These are phyloP conservation scores for Ruellia speciosa DNA, from an alignment of 305 asterid species.

Conservation along the genomic window DNA sequence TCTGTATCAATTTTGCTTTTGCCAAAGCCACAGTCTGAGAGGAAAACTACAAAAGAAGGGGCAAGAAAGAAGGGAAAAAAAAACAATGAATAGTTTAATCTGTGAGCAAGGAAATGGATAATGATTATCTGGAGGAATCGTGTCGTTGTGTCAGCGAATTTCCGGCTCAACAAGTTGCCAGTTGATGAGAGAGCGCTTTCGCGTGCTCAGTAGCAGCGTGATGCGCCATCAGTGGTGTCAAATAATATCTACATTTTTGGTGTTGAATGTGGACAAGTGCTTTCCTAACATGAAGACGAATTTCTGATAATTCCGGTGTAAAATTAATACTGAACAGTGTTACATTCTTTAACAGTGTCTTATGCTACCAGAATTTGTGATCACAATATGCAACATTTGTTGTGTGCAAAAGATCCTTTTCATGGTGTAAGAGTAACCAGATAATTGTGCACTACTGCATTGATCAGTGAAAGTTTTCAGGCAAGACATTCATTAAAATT, in stretches of 20 bases:
- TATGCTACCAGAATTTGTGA: not conserved
- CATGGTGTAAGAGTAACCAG: too few species aligned
- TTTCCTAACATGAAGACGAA: conserved; percentile 21
- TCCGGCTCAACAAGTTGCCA: conserved; percentile 33
- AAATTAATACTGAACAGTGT: conserved; percentile 31
- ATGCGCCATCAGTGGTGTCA: conserved; percentile 11
- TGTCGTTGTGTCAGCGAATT: conserved; percentile 26
- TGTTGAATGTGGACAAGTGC: conserved; percentile 16
- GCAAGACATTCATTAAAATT: too few species aligned
- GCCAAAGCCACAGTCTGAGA: conserved; percentile 26
- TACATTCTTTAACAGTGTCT: conserved; percentile 32
- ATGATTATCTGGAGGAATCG: conserved; percentile 20
- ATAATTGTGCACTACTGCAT: too few species aligned
- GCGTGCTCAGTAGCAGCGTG: conserved; percentile 19
- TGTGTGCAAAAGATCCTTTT: not conserved
- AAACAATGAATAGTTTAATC: conserved; percentile 8
- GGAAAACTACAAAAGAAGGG: conserved; percentile 25
- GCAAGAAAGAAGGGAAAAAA: too few species aligned
- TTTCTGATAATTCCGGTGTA: not conserved
- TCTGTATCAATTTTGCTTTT: conserved; percentile 16
- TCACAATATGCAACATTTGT: not conserved
- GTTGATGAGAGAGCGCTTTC: conserved; percentile 14
- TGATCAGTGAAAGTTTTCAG: too few species aligned
- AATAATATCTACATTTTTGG: not conserved
- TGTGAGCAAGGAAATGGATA: not conserved